phyloP scores from a whole-genome alignment of 1,284 basidiomycete species.

The Rhodotorula mucilaginosa region DNA sequence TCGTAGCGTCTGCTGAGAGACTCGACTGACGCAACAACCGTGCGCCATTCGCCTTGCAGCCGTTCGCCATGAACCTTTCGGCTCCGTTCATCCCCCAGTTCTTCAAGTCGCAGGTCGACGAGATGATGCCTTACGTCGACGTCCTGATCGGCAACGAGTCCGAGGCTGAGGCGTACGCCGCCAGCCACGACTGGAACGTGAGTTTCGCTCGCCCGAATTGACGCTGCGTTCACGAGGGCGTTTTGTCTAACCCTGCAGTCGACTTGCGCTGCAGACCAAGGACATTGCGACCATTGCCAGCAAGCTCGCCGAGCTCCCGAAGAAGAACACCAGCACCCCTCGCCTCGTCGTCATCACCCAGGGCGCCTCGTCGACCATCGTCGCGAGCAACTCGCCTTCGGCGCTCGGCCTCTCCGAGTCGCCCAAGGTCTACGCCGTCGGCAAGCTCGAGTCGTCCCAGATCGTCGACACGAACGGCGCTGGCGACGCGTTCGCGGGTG shows the following conservation, averaged over 20 bases:
- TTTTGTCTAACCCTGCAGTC: neutral
- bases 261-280: conserved; percentile 52
- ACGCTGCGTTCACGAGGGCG: neutral
- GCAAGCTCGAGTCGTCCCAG: conserved; percentile 61
- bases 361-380: conserved; percentile 75
- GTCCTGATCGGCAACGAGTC: conserved; percentile 90
- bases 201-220: conserved; percentile 34
- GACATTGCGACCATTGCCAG: conserved; percentile 69
- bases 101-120: conserved; percentile 77
- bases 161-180: conserved; percentile 85
- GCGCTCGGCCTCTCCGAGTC: conserved; percentile 54
- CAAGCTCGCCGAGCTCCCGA: conserved; percentile 65
- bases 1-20: neutral
- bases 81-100: conserved; percentile 97
- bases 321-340: conserved; percentile 61
- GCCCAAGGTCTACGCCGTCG: conserved; percentile 62
- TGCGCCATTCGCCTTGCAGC: conserved; percentile 52
- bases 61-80: conserved; percentile 88
- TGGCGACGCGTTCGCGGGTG: conserved; percentile 99
- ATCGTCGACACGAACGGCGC: conserved; percentile 99
- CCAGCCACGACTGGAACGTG: conserved; percentile 58
- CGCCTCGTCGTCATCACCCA: conserved; percentile 91
- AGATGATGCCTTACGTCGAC: conserved; percentile 78
- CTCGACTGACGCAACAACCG: neutral
- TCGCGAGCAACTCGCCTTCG: conserved; percentile 63